These are phyloP conservation scores for Aaosphaeria pasadenensis DNA, from an alignment of 2,329 filamentous ascomycete species.

Conservation along the genomic window DNA sequence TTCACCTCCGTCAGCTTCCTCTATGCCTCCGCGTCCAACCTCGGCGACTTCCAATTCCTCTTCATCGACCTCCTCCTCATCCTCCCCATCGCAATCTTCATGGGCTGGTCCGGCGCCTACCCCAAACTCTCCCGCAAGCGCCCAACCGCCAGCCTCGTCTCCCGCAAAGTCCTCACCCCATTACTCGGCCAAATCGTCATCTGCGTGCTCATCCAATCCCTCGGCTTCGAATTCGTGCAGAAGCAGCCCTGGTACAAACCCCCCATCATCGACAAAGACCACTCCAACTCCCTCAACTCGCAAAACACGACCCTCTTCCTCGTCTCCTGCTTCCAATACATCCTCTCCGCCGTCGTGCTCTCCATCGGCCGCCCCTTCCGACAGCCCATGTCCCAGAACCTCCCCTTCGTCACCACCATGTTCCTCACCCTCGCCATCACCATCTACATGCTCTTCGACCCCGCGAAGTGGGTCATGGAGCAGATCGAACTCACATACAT, in stretches of 20 bases:
- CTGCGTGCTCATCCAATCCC: slow-evolving; percentile 72
- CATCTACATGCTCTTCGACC: slow-evolving; percentile 76
- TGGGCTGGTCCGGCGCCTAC: slow-evolving; percentile 94
- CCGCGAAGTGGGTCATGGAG: slow-evolving; percentile 64
- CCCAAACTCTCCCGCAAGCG: slow-evolving; percentile 75
- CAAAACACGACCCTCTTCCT: slow-evolving; percentile 92
- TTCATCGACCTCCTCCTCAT: slow-evolving; percentile 94
- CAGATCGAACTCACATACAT: slow-evolving; percentile 86
- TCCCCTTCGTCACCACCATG: slow-evolving; percentile 81
- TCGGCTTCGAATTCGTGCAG: slow-evolving; percentile 71
- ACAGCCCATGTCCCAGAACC: slow-evolving; percentile 74
- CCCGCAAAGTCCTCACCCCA: slow-evolving; percentile 85
- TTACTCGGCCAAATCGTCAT: slow-evolving; percentile 85
- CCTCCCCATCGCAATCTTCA: slow-evolving; percentile 94
- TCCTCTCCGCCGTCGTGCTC: slow-evolving; percentile 81
- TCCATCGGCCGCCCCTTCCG: slow-evolving; percentile 91
- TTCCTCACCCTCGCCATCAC: slow-evolving; percentile 64
- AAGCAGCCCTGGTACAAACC: slow-evolving; percentile 81
- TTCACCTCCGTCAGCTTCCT: slow-evolving; percentile 97
- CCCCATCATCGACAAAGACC: slow-evolving; percentile 71
- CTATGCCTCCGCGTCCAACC: slow-evolving; percentile 87
- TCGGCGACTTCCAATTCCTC: slow-evolving; percentile 97
- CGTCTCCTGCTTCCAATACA: slow-evolving; percentile 91
- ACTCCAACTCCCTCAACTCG: slow-evolving; percentile 85
- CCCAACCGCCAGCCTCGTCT: slow-evolving; percentile 88